Percentiles rank a stretch among this genome's conserved stretches.
phyloP scores from a whole-genome alignment of 768 basidiomycete species.

The Tricholoma flavovirens region DNA sequence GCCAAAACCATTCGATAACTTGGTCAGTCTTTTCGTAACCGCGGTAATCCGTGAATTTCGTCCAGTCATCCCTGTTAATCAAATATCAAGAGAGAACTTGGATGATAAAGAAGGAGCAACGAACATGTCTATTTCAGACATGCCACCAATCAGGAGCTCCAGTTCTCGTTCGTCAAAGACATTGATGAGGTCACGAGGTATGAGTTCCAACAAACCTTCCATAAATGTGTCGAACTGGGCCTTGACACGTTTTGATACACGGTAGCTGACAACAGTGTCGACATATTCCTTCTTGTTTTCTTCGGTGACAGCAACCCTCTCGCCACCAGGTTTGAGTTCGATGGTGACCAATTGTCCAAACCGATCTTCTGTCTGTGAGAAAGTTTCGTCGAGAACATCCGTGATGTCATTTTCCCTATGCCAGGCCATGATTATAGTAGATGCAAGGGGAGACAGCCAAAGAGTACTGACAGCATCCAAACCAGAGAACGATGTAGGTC shows the following conservation, averaged over 20 bases:
- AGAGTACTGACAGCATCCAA: conserved; percentile 66
- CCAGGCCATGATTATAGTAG: background rate
- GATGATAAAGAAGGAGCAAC: conserved; percentile 17
- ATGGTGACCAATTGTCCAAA: conserved; percentile 69
- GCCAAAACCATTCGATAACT: conserved; percentile 96
- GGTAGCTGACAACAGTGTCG: conserved; percentile 72
- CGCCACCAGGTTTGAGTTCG: conserved; percentile 61
- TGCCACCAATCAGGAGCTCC: conserved; percentile 86
- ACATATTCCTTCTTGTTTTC: conserved; percentile 78
- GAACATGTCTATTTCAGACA: conserved; percentile 86
- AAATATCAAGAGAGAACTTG: conserved; percentile 4
- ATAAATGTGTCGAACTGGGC: conserved; percentile 85
- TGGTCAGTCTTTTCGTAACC: conserved; percentile 82
- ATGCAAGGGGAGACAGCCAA: background rate
- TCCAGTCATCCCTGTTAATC: conserved; percentile 73
- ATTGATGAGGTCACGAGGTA: conserved; percentile 77
- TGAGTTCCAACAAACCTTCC: conserved; percentile 78
- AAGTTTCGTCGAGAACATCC: conserved; percentile 67
- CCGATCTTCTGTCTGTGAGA: conserved; percentile 64
- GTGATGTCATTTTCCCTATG: conserved; percentile 71
- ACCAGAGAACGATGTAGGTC: conserved; percentile 63
- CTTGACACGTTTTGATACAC: conserved; percentile 74
- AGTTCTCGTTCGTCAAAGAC: conserved; percentile 91
- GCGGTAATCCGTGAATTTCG: conserved; percentile 89
- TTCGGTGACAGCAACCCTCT: conserved; percentile 57